These are phyloP conservation scores for Wickerhamiella lipophila DNA, from an alignment of 805 yeast species.

Conservation along the genomic window DNA sequence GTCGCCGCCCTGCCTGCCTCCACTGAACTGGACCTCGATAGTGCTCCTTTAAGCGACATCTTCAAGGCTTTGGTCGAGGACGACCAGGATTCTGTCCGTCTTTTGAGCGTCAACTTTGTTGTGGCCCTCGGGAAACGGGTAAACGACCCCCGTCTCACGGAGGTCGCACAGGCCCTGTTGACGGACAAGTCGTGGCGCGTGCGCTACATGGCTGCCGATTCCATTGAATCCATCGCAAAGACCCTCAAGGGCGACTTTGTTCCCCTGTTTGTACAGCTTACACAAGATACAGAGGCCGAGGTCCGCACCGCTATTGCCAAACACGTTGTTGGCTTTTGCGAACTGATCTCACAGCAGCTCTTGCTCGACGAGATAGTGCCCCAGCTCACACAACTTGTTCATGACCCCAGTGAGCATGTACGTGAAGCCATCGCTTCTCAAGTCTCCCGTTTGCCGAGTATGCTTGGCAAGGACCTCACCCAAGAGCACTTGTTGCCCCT, in stretches of 20 bases:
- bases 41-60: conserved; percentile 67
- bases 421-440: conserved; percentile 86
- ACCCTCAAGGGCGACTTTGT: conserved; percentile 46
- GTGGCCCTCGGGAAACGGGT: conserved; percentile 50
- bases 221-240: conserved; percentile 60
- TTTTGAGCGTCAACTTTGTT: conserved; percentile 75
- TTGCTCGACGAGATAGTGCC: conserved; percentile 68
- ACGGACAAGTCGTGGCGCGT: conserved; percentile 96
- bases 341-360: conserved; percentile 31
- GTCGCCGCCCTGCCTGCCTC: conserved; percentile 39
- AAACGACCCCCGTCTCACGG: conserved; percentile 22
- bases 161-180: conserved; percentile 52
- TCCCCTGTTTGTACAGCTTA: conserved; percentile 57
- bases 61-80: conserved; percentile 66
- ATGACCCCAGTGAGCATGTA: conserved; percentile 86
- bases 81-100: conserved; percentile 89
- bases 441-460: conserved; percentile 74
- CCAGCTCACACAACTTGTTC: conserved; percentile 65
- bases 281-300: conserved; percentile 92
- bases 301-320: conserved; percentile 90
- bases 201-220: conserved; percentile 94
- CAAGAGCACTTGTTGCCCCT: conserved; percentile 74
- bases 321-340: conserved; percentile 53
- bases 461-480: conserved; percentile 73
- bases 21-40: conserved; percentile 11